phyloP scores from a whole-genome alignment of 306 rosid species.

The Abrus pulchellus region DNA sequence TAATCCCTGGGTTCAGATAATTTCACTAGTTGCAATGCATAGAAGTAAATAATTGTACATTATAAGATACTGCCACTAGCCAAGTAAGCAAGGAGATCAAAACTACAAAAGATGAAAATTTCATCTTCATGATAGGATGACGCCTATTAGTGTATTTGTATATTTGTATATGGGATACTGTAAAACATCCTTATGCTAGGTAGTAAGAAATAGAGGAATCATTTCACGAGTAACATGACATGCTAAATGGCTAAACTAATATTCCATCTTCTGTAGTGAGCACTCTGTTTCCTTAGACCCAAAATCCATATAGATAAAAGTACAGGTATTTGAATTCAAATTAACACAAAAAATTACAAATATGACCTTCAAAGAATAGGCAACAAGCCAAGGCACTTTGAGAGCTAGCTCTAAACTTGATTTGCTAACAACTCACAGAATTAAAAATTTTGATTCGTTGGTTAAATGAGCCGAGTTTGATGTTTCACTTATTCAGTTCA shows the following conservation, averaged over 20 bases:
- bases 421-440: not conserved
- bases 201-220: constrained; percentile 8
- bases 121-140: not conserved
- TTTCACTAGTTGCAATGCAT: constrained; percentile 21
- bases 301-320: constrained; percentile 4
- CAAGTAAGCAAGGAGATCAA: not conserved
- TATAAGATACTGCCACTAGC: not conserved
- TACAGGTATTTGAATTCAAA: constrained; percentile 6
- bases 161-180: not conserved
- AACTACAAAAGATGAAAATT: not conserved
- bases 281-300: constrained; percentile 1
- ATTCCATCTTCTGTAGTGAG: not conserved
- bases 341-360: constrained; percentile 29
- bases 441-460: not conserved
- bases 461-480: not conserved
- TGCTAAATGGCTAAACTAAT: constrained; percentile 24
- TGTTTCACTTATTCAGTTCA: not conserved
- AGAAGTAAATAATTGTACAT: constrained; percentile 13
- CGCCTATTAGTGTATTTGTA: not conserved
- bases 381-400: constrained; percentile 30
- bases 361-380: constrained; percentile 1
- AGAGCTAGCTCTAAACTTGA: constrained; percentile 13
- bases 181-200: not conserved
- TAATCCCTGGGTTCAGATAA: constrained; percentile 1
- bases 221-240: constrained; percentile 28